Evolutionary conservation across 1,284 basidiomycete genomes (phyloP).

Genomic region (Naganishia sp.): DNA sequence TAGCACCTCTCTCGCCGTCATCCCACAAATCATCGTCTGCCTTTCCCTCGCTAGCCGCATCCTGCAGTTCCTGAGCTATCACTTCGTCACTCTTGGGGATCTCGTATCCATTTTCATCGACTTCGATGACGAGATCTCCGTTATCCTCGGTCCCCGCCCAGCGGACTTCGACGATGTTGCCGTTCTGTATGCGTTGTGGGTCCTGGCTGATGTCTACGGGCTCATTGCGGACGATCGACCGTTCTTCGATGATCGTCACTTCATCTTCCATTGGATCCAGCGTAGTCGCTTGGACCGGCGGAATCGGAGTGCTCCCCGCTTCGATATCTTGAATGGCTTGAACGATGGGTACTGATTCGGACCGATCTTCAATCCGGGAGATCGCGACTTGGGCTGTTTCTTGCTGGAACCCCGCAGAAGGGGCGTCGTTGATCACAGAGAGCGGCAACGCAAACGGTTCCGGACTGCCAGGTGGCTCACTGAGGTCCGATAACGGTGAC

Average conservation of each 20-base stretch:
- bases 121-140: slow-evolving; percentile 16
- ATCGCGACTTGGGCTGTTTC: no score
- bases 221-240: background rate
- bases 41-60: background rate
- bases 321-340: background rate
- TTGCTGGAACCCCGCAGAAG: no score
- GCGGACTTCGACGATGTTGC: slow-evolving; percentile 18
- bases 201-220: slow-evolving; percentile 6
- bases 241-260: background rate
- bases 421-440: background rate
- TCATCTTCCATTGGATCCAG: background rate
- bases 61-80: background rate
- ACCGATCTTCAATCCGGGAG: background rate
- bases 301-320: background rate
- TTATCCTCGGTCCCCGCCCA: slow-evolving; percentile 4
- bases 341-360: background rate
- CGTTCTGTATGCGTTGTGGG: slow-evolving; percentile 7
- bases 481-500: slow-evolving; percentile 23
- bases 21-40: slow-evolving; percentile 10
- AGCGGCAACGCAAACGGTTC: slow-evolving; percentile 10
- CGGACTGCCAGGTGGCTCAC: slow-evolving; percentile 19
- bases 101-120: slow-evolving; percentile 25
- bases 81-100: background rate
- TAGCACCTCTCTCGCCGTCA: slow-evolving; percentile 17
- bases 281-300: background rate